A percentile compares a stretch with the other conserved stretches of the same genome.
phyloP scores from a whole-genome alignment of 2,329 filamentous ascomycete genomes.

The Sclerotinia minor region DNA sequence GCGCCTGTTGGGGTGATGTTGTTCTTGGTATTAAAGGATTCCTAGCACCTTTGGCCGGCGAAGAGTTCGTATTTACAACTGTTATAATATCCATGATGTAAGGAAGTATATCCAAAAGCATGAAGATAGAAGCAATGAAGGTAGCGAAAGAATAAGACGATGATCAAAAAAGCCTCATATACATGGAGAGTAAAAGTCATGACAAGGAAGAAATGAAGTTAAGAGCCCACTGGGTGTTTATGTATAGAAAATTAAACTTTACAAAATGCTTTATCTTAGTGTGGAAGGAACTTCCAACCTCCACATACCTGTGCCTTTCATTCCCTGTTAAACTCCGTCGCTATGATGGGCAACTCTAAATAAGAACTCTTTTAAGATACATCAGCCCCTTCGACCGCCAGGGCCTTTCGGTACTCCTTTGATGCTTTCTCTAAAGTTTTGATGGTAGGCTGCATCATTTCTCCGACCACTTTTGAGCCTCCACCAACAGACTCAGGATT shows the following conservation, averaged over 20 bases:
- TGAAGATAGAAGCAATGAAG: slow-evolving; percentile 14
- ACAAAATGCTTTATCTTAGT: not conserved
- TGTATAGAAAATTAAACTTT: slow-evolving; percentile 13
- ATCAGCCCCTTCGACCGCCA: slow-evolving; percentile 58
- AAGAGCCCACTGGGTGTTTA: not conserved
- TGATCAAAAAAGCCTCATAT: slow-evolving; percentile 16
- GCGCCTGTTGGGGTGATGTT: slow-evolving; percentile 27
- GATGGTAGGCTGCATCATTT: slow-evolving; percentile 73
- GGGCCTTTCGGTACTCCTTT: slow-evolving; percentile 68
- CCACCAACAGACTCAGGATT: slow-evolving; percentile 70
- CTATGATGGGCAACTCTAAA: slow-evolving; percentile 31
- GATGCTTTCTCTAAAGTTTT: slow-evolving; percentile 69
- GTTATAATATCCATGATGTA: slow-evolving; percentile 31
- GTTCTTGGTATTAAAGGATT: slow-evolving; percentile 27
- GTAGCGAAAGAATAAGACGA: slow-evolving; percentile 17
- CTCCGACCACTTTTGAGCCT: slow-evolving; percentile 72
- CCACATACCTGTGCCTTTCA: slow-evolving; percentile 28
- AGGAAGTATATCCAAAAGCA: slow-evolving; percentile 29
- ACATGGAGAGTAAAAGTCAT: not conserved
- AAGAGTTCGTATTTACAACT: slow-evolving; percentile 25
- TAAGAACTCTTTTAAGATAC: slow-evolving; percentile 25
- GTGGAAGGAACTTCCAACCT: slow-evolving; percentile 5
- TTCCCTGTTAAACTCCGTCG: slow-evolving; percentile 34
- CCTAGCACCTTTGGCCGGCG: slow-evolving; percentile 25
- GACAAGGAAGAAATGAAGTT: not conserved